Percentiles rank a stretch among this genome's conserved stretches.
Conservation (phyloP, 441 rosid species). For the Sinapis alba region DNA sequence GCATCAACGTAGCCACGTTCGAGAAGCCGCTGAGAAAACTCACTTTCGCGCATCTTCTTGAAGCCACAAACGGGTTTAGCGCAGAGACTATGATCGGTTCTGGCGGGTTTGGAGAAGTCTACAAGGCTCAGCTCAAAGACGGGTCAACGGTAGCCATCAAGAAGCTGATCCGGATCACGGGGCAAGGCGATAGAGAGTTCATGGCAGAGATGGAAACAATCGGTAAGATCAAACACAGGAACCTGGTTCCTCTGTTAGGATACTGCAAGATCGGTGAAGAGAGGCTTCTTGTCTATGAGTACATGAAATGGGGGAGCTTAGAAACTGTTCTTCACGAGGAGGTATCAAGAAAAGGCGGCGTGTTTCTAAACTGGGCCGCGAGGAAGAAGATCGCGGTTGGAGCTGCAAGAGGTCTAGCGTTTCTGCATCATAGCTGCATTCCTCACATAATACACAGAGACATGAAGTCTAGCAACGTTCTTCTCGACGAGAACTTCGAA, state of each 20-base stretch:
- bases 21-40: constrained; percentile 82
- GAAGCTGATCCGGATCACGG: constrained; percentile 76
- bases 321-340: constrained; percentile 82
- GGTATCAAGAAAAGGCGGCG: constrained; percentile 45
- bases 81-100: constrained; percentile 81
- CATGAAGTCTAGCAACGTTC: constrained; percentile 94
- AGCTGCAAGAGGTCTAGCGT: constrained; percentile 85
- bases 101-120: constrained; percentile 91
- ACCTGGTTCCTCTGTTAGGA: constrained; percentile 81
- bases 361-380: constrained; percentile 67
- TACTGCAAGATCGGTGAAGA: constrained; percentile 92
- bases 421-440: constrained; percentile 87
- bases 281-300: constrained; percentile 87
- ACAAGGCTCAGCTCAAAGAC: constrained; percentile 75
- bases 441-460: constrained; percentile 95
- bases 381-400: constrained; percentile 85
- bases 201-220: constrained; percentile 97
- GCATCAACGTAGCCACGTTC: constrained; percentile 83
- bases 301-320: constrained; percentile 94
- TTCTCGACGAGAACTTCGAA: constrained; percentile 74
- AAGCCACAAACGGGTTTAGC: constrained; percentile 92
- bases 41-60: constrained; percentile 82
- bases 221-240: constrained; percentile 87
- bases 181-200: constrained; percentile 92
- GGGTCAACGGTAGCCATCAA: constrained; percentile 81